A percentile compares a stretch with the other conserved stretches of the same genome.
phyloP scores from a whole-genome alignment of 306 rosid genomes.

The Oxytropis ochrocephala region DNA sequence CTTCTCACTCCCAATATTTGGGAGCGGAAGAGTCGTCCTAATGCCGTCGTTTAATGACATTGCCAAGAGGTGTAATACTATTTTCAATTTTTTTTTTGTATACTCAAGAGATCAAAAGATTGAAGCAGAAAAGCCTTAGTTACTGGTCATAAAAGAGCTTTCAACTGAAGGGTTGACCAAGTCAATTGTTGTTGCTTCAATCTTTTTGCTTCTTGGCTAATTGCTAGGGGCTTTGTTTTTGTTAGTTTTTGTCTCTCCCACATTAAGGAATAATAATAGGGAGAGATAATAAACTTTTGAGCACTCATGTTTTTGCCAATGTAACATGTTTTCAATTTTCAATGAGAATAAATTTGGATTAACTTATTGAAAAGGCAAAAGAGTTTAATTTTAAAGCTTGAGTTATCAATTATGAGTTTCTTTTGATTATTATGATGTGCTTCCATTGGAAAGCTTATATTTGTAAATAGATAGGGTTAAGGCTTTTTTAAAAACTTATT shows the following conservation, averaged over 20 bases:
- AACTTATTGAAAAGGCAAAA: not conserved
- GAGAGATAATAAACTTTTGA: conserved; percentile 29
- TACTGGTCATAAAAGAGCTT: conserved; percentile 25
- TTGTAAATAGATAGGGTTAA: no score
- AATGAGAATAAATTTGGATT: conserved; percentile 30
- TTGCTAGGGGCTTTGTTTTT: conserved; percentile 13
- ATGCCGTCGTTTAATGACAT: conserved; percentile 17
- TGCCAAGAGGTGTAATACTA: conserved; percentile 20
- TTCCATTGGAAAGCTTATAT: not conserved
- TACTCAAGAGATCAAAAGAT: conserved; percentile 26
- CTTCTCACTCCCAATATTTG: conserved; percentile 82
- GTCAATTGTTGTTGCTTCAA: conserved; percentile 19
- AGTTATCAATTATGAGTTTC: not conserved
- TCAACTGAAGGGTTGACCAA: conserved; percentile 20
- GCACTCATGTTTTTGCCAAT: conserved; percentile 23
- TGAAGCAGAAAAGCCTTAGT: conserved; percentile 28
- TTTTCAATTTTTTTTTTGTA: conserved; percentile 34
- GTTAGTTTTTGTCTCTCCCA: conserved; percentile 28
- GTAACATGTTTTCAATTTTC: conserved; percentile 21
- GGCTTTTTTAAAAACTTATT: no score
- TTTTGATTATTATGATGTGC: not conserved
- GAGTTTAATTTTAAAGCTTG: not conserved
- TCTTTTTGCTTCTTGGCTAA: conserved; percentile 15
- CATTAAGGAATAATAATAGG: conserved; percentile 38
- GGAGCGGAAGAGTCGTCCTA: conserved; percentile 46